Conservation (phyloP, 768 basidiomycete genomes). For the Mrakia frigida region DNA sequence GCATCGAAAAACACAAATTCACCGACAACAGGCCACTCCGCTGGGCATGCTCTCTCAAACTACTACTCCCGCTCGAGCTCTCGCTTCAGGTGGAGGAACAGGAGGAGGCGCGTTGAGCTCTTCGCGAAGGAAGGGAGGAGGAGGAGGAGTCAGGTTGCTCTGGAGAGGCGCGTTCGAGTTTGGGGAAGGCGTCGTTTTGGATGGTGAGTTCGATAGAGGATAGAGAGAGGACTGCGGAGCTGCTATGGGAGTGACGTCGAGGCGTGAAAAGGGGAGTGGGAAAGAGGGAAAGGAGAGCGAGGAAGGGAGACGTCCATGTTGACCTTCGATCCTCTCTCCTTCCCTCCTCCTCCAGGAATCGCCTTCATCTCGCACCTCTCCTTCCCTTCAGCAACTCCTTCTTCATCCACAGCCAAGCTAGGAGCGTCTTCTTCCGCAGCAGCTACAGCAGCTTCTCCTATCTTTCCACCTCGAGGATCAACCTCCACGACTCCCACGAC, state of each 20-base stretch:
- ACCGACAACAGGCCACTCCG: neutral
- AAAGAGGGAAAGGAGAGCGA: neutral
- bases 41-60: neutral
- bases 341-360: conserved; percentile 7
- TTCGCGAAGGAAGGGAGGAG: neutral
- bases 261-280: neutral
- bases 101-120: neutral
- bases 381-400: conserved; percentile 1
- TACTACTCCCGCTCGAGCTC: neutral
- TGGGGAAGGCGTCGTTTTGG: neutral
- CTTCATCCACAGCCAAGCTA: neutral
- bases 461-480: neutral
- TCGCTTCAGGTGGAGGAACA: neutral
- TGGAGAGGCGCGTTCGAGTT: conserved; percentile 14
- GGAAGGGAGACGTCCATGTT: neutral
- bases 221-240: neutral
- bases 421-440: neutral
- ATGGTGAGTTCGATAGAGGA: neutral
- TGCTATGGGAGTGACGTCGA: neutral
- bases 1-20: too few species aligned
- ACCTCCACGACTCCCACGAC: neutral
- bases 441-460: neutral
- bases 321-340: neutral
- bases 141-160: conserved; percentile 5
- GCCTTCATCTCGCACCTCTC: conserved; percentile 21